Evolutionary conservation across 495 filamentous ascomycete genomes (phyloP).

Genomic region (Penicillium pancosmium): DNA sequence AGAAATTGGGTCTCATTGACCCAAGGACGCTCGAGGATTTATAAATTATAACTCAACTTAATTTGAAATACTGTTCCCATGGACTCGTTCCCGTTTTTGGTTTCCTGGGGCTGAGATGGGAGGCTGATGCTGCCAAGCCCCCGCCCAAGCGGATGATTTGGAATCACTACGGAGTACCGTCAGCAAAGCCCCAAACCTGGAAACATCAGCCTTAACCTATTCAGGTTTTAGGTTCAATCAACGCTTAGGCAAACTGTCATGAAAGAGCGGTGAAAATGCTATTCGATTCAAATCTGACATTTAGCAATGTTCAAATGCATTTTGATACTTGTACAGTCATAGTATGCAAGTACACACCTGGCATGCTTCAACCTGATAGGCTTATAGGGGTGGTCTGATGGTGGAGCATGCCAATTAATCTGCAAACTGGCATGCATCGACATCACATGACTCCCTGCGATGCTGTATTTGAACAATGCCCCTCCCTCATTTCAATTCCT

Average conservation of each 20-base stretch:
- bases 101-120: neutral
- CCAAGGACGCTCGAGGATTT: neutral
- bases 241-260: neutral
- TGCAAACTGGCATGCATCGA: neutral
- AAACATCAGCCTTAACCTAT: neutral
- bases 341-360: neutral
- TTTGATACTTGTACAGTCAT: neutral
- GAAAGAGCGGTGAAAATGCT: neutral
- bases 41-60: neutral
- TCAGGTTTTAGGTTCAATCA: neutral
- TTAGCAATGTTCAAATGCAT: no score
- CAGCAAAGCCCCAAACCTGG: neutral
- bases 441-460: slow-evolving; percentile 1
- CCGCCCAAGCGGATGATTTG: neutral
- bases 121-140: slow-evolving; percentile 3
- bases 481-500: neutral
- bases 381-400: neutral
- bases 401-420: neutral
- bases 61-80: neutral
- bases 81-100: neutral
- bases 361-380: neutral
- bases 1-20: neutral
- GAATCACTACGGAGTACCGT: neutral
- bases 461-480: neutral
- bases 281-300: neutral